Percentiles rank a stretch among this genome's conserved stretches.
phyloP scores from a whole-genome alignment of 139 green algal genomes.

The Closterium sp. region DNA sequence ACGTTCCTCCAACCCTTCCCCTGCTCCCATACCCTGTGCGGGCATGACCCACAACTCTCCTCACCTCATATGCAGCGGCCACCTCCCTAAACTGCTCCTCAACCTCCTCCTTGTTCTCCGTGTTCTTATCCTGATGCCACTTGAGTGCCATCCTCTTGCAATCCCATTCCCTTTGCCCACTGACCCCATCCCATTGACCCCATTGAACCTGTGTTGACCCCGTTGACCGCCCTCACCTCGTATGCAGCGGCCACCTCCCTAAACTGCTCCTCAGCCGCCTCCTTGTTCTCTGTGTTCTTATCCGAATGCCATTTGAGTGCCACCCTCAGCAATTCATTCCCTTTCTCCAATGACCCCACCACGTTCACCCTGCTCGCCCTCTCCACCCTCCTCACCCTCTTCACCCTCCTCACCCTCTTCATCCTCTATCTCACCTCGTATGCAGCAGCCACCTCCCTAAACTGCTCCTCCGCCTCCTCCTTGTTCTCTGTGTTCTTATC shows the following conservation, averaged over 20 bases:
- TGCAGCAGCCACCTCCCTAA: conserved; percentile 53
- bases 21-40: not conserved
- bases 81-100: conserved; percentile 52
- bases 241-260: conserved; percentile 28
- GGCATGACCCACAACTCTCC: not conserved
- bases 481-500: conserved; percentile 58
- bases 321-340: no score
- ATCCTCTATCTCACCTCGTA: conserved; percentile 1
- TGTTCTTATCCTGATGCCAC: conserved; percentile 57
- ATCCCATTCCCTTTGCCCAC: conserved; percentile 17
- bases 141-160: conserved; percentile 57
- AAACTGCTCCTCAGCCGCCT: conserved; percentile 56
- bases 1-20: conserved; percentile 46
- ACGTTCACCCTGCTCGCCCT: no score
- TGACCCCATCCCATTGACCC: not conserved
- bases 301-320: conserved; percentile 54
- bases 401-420: not conserved
- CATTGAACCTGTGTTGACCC: not conserved
- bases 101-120: conserved; percentile 52
- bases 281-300: conserved; percentile 55
- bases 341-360: no score
- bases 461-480: conserved; percentile 56
- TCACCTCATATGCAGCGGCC: conserved; percentile 49
- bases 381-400: conserved; percentile 44
- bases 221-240: conserved; percentile 44